Conservation (phyloP, 164 flowering plant species). For the Annona cherimola region DNA sequence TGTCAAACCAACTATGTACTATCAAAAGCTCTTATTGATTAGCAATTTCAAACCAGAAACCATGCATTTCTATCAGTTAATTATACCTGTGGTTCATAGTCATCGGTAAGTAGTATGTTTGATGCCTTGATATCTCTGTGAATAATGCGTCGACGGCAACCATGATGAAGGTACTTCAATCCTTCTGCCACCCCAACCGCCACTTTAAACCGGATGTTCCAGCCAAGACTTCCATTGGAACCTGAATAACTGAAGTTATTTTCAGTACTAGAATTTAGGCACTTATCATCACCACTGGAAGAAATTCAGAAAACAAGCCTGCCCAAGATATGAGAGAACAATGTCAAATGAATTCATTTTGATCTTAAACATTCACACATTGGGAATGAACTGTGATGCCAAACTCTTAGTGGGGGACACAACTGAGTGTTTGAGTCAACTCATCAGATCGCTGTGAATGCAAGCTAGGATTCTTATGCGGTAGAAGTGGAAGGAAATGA, state of each 20-base stretch:
- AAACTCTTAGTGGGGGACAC: not conserved
- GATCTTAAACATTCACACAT: not conserved
- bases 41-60: too few species aligned
- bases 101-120: conserved; percentile 65
- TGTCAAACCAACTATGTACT: too few species aligned
- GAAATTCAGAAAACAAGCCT: not conserved
- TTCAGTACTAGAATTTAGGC: not conserved
- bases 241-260: conserved; percentile 37
- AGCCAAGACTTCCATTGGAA: conserved; percentile 37
- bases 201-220: conserved; percentile 71
- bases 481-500: not conserved
- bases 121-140: conserved; percentile 98
- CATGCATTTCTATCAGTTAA: too few species aligned
- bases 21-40: too few species aligned
- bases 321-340: not conserved
- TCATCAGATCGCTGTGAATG: not conserved
- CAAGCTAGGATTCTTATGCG: not conserved
- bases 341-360: not conserved
- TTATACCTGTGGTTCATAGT: conserved; percentile 68
- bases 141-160: conserved; percentile 81
- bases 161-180: conserved; percentile 68
- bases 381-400: not conserved
- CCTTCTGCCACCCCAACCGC: conserved; percentile 85
- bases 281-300: not conserved
- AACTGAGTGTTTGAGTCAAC: not conserved